Base-by-base conservation (phyloP, 331 rosid species). In the Quercus tomentella region DNA sequence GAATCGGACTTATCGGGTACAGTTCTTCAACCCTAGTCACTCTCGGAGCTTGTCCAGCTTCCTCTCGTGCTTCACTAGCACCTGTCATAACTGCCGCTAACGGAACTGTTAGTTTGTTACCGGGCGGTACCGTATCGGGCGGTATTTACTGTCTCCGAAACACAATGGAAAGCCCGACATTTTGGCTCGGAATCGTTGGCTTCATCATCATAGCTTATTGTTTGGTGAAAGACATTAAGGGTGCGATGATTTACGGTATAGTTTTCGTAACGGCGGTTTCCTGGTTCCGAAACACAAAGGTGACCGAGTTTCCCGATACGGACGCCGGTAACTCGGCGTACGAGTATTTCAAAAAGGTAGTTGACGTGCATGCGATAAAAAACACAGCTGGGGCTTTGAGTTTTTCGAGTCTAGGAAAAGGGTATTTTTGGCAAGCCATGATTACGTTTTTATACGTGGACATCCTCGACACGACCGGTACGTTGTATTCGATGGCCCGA, bases 191-290 rank as follows among this genome's bases (percentile, higher is more conserved):
- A 18, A 16, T 91, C 1, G 92, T 91, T 52, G 99, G 99, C 4
- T 96, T 96, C 82, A 57, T 96, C 1, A 91, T 96, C 9, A 96
- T 93, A n/a, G 97, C 91, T 0, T 96, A 89, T 65, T 91, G 98
- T 41, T 71, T 96, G 2, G 94, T 89, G 30, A 96, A 90, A 71
- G 88, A 90, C 80, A 28, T 93, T 2, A 96, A 96, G 31, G 99
- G 99, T 1, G 99, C 99, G 0, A 93, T 93, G 98, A 96, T 96
- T 52, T 96, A 93, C 84, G 99, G 99, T 16, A 91, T 96, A 52
- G 76, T 93, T 7, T 87, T 91, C 71, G 99, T 96, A 8, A 96
- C 99, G 9, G 97, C 74, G 0, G 87, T 96, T 2, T 96, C 99
- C 1, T 96, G 99, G 99, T 90, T 96, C 77, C 89, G 98, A 0